Base-by-base conservation (phyloP, 1,284 basidiomycete genomes). In the Apiotrichum gamsii region DNA sequence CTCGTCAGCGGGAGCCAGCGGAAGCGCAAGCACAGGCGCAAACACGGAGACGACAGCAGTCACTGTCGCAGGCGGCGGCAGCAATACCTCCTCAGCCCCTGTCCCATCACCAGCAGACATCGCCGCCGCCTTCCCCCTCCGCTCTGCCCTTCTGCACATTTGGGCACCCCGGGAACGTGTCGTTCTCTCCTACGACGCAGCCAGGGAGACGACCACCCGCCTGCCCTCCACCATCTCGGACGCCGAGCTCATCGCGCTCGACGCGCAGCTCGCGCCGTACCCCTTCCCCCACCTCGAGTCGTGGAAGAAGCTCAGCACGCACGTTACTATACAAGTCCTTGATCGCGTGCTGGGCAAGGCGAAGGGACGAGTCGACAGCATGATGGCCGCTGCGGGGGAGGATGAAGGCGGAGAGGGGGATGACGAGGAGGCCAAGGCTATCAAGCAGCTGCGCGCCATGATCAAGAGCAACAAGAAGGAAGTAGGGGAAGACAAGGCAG, bases 261-360 rank as follows among this genome's bases (percentile, higher is more conserved):
- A 76, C 52, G 45, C 47, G 3, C 53, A 67, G 23, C 54, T 76
- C 8, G 75, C 74, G 14, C 56, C 72, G 4, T 76, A 73, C 52
- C 73, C 73, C 8, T 68, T 69, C 16, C 55, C 61, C 8, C 57
- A 55, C 3, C 55, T 64, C 4, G 58, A 56, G 8, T 21, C 13
- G 3, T 76, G 75, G 74, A 58, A 61, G 25, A 20, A 33, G 0
- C 47, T 75, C 6, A 64, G 59, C 3, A 47, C 37, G 1, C 45
- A 48, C 4, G 59, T 76, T 15, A 55, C 60, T 5, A 34, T 54
- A 13, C 34, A 36, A 0, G 60, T 70, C 6, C 14, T 75, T 0
- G 34, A 49, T 3, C 18, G 54, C 3, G 70, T 74, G 0, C n/a
- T 74, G 5, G 58, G 1, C 41, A 42, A 10, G n/a, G n/a, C 25